A percentile compares a stretch with the other conserved stretches of the same genome.
Evolutionary conservation across 495 filamentous ascomycete species (phyloP).

Genomic region (Penicillium canariense): DNA sequence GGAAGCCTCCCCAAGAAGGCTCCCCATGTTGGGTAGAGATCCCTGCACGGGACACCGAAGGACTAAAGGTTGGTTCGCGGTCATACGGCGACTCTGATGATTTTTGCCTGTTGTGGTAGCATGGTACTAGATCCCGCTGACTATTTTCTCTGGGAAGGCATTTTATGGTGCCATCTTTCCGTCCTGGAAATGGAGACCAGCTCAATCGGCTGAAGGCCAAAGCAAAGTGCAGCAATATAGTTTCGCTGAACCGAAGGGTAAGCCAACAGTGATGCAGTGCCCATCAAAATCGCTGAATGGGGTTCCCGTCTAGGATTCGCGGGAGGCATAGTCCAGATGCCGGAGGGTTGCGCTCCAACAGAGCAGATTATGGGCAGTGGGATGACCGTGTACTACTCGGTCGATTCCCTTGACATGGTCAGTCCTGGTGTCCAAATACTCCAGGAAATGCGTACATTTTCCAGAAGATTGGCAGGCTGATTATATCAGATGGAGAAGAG

Average conservation of each 20-base stretch:
- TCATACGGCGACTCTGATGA: neutral
- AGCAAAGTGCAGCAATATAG: neutral
- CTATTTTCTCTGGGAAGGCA: neutral
- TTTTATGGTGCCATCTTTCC: neutral
- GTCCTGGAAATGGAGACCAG: neutral
- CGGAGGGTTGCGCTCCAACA: neutral
- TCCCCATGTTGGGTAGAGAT: neutral
- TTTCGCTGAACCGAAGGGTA: slow-evolving; percentile 1
- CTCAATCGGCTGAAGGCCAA: neutral
- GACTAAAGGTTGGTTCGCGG: neutral
- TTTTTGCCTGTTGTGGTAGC: neutral
- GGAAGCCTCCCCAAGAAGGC: neutral
- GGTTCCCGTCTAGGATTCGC: neutral
- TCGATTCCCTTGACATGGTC: slow-evolving; percentile 1
- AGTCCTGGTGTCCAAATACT: neutral
- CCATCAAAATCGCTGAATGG: neutral
- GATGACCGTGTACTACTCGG: neutral
- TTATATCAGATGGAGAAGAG: slow-evolving; percentile 2
- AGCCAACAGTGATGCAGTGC: neutral
- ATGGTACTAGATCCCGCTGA: neutral
- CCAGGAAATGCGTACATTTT: slow-evolving; percentile 1
- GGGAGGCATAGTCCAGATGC: slow-evolving; percentile 3
- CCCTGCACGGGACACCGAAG: neutral
- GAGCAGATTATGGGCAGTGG: slow-evolving; percentile 3
- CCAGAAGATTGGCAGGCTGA: slow-evolving; percentile 2